phyloP scores from a whole-genome alignment of 1,284 basidiomycete species.

The Cryptococcus sp. region DNA sequence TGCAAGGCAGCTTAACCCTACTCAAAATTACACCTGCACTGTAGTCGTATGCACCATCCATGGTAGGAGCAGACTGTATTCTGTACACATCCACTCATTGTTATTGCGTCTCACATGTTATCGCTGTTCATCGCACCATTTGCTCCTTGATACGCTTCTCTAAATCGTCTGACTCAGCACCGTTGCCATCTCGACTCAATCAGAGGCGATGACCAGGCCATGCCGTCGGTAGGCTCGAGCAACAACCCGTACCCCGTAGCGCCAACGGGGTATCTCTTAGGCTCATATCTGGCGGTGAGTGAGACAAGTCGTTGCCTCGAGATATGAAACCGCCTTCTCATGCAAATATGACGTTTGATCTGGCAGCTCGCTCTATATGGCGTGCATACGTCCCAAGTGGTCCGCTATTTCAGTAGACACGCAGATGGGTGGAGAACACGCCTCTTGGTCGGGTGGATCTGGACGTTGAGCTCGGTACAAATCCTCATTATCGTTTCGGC shows the following conservation, averaged over 20 bases:
- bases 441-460: conserved; percentile 34
- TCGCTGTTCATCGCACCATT: too few species aligned
- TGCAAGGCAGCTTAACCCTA: too few species aligned
- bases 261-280: conserved; percentile 39
- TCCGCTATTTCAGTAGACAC: conserved; percentile 31
- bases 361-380: conserved; percentile 34
- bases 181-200: too few species aligned
- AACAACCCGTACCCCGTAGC: conserved; percentile 43
- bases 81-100: too few species aligned
- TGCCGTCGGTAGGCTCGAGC: conserved; percentile 15
- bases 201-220: not conserved
- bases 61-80: too few species aligned
- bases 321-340: too few species aligned
- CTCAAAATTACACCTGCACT: too few species aligned
- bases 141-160: too few species aligned
- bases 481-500: conserved; percentile 35
- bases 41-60: too few species aligned
- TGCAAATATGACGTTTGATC: too few species aligned
- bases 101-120: too few species aligned
- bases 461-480: conserved; percentile 28
- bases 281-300: conserved; percentile 38
- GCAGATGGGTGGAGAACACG: conserved; percentile 18
- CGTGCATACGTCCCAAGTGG: conserved; percentile 32
- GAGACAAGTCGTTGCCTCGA: not conserved
- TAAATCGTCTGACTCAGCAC: too few species aligned